Conservation (phyloP, 2,329 filamentous ascomycete genomes). For the Emergomyces africanus region DNA sequence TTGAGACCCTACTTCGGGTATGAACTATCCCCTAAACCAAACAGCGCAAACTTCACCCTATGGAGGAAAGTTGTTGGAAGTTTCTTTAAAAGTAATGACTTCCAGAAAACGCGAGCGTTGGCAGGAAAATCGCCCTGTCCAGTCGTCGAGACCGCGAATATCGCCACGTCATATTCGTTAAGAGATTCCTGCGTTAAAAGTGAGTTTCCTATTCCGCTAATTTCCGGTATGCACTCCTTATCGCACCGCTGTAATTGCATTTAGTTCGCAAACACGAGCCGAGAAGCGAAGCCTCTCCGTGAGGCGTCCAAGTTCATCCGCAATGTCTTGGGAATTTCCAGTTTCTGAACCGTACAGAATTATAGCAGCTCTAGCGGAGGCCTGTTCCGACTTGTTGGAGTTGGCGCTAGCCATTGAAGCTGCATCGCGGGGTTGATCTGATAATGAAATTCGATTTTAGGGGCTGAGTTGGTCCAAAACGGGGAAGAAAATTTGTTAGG, state of each 20-base stretch:
- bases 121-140: slow-evolving; percentile 87
- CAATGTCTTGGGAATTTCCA: slow-evolving; percentile 83
- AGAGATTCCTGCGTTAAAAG: slow-evolving; percentile 19
- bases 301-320: slow-evolving; percentile 65
- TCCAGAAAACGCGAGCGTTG: slow-evolving; percentile 78
- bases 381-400: neutral
- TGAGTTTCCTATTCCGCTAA: neutral
- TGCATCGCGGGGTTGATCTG: neutral
- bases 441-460: neutral
- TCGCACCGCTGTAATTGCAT: slow-evolving; percentile 61
- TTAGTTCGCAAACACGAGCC: slow-evolving; percentile 63
- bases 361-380: slow-evolving; percentile 37
- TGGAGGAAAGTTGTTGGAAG: slow-evolving; percentile 58
- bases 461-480: neutral
- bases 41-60: slow-evolving; percentile 63
- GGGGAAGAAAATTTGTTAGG: neutral
- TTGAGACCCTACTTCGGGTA: slow-evolving; percentile 62
- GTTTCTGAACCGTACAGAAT: slow-evolving; percentile 92
- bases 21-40: slow-evolving; percentile 88
- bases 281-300: slow-evolving; percentile 67
- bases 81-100: slow-evolving; percentile 63
- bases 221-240: neutral
- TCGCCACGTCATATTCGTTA: slow-evolving; percentile 25
- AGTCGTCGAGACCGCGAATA: slow-evolving; percentile 83
- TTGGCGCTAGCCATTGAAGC: slow-evolving; percentile 3